Evolutionary conservation across 2,329 filamentous ascomycete species (phyloP).

Genomic region (Monascus ruber): DNA sequence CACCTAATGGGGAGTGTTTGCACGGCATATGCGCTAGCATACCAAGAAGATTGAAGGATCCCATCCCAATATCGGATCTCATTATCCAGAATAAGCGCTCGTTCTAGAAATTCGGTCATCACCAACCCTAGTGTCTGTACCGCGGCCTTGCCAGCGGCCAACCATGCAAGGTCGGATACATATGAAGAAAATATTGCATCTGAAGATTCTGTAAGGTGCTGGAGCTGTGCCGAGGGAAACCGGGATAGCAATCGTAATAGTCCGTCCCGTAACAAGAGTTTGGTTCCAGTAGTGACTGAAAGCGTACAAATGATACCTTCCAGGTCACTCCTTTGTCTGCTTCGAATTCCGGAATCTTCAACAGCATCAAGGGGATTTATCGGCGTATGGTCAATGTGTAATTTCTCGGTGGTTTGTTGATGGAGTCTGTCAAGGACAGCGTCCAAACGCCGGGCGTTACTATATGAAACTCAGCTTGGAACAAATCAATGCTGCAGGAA

Average conservation of each 20-base stretch:
- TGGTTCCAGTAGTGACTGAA: conserved; percentile 56
- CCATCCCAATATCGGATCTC: conserved; percentile 97
- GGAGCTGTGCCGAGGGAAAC: conserved; percentile 8
- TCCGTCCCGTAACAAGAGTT: conserved; percentile 48
- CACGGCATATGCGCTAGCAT: conserved; percentile 70
- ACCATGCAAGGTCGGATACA: conserved; percentile 76
- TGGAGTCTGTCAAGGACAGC: conserved; percentile 47
- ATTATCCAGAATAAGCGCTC: conserved; percentile 71
- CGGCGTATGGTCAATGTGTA: conserved; percentile 1
- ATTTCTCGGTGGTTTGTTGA: conserved; percentile 22
- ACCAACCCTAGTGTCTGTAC: conserved; percentile 81
- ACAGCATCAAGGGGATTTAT: conserved; percentile 7
- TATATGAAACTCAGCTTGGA: conserved; percentile 17
- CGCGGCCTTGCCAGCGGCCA: conserved; percentile 80
- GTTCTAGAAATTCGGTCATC: conserved; percentile 64
- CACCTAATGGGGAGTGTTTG: conserved; percentile 73
- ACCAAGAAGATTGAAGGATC: conserved; percentile 64
- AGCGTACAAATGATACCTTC: conserved; percentile 59
- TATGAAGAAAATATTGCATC: conserved; percentile 34
- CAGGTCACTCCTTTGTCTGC: conserved; percentile 39
- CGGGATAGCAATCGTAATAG: conserved; percentile 54
- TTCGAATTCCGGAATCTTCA: conserved; percentile 34
- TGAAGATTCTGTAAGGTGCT: conserved; percentile 10
- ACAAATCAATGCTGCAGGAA: conserved; percentile 10
- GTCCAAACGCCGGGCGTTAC: conserved; percentile 47